phyloP scores from a whole-genome alignment of 2,329 filamentous ascomycete species.

The Penicillium thymicola region DNA sequence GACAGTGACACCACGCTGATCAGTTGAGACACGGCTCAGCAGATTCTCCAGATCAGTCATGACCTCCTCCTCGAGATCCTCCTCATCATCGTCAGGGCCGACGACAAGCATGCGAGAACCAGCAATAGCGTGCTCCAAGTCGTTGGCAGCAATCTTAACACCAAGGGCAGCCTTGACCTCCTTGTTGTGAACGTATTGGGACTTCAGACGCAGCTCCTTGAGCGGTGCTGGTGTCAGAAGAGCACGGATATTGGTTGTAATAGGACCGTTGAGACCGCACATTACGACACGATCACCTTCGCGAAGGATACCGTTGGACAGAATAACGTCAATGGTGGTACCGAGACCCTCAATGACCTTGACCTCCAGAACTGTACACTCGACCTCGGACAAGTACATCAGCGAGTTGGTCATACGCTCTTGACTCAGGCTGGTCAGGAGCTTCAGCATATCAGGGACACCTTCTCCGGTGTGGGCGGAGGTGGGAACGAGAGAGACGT shows the following conservation, averaged over 20 bases:
- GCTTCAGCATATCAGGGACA: conserved; percentile 97
- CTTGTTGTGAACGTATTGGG: conserved; percentile 97
- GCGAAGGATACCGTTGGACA: conserved; percentile 90
- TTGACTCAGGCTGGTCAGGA: conserved; percentile 86
- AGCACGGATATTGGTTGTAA: conserved; percentile 91
- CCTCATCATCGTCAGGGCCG: conserved; percentile 91
- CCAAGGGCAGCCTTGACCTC: conserved; percentile 96
- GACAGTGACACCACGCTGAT: conserved; percentile 90
- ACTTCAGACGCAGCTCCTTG: conserved; percentile 92
- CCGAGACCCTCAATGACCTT: conserved; percentile 99
- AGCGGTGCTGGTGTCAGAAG: conserved; percentile 89
- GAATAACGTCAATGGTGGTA: conserved; percentile 95
- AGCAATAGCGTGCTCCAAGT: conserved; percentile 92
- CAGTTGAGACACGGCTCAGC: conserved; percentile 85
- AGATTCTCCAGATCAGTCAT: conserved; percentile 90
- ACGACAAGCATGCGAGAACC: conserved; percentile 93
- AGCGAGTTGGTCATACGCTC: conserved; percentile 95
- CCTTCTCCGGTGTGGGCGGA: conserved; percentile 98
- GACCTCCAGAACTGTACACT: conserved; percentile 96
- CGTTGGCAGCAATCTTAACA: conserved; percentile 97
- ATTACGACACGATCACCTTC: conserved; percentile 94
- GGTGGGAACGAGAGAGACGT: conserved; percentile 93
- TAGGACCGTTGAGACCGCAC: conserved; percentile 94
- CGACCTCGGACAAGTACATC: conserved; percentile 97
- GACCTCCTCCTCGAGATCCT: conserved; percentile 93